These are phyloP conservation scores for Phellopilus nigrolimitatus DNA, from an alignment of 1,284 basidiomycete species.

Conservation along the genomic window DNA sequence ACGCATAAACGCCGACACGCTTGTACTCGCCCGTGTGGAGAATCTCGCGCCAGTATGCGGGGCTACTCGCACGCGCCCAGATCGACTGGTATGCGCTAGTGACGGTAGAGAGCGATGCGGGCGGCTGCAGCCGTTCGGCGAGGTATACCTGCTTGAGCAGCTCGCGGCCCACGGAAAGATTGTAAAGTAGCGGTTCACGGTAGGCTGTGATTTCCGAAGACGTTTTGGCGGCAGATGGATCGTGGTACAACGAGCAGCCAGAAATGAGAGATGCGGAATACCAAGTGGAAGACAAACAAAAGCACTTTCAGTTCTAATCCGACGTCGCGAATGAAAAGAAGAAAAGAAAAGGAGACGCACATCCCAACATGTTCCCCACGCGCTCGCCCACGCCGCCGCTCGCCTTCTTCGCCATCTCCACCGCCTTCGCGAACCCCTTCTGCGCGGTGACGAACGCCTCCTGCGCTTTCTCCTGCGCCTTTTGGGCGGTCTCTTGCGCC, in stretches of 20 bases:
- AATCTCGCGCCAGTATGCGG: constrained; percentile 67
- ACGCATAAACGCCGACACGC: constrained; percentile 76
- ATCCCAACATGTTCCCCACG: constrained; percentile 56
- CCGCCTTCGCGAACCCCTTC: constrained; percentile 49
- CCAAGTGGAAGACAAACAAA: not conserved
- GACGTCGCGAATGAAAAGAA: constrained; percentile 4
- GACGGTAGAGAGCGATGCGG: constrained; percentile 60
- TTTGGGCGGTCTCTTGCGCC: constrained; percentile 21
- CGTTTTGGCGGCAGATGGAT: no score
- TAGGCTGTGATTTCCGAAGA: constrained; percentile 51
- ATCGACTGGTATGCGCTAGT: constrained; percentile 70
- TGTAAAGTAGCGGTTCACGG: constrained; percentile 79
- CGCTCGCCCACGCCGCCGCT: constrained; percentile 58
- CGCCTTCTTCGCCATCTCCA: constrained; percentile 47
- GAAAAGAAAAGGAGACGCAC: constrained; percentile 38
- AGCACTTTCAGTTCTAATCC: not conserved
- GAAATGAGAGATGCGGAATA: not conserved
- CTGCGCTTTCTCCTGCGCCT: constrained; percentile 62
- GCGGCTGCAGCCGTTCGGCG: constrained; percentile 83
- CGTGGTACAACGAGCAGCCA: not conserved
- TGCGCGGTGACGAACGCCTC: constrained; percentile 57
- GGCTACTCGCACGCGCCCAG: constrained; percentile 62
- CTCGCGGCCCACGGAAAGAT: constrained; percentile 79
- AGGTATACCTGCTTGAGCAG: constrained; percentile 89
- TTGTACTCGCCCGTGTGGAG: constrained; percentile 74